Evolutionary conservation across 306 rosid genomes (phyloP), one percentile per base, ranked within the genome.

Genomic region (Rosa multiflora): DNA sequence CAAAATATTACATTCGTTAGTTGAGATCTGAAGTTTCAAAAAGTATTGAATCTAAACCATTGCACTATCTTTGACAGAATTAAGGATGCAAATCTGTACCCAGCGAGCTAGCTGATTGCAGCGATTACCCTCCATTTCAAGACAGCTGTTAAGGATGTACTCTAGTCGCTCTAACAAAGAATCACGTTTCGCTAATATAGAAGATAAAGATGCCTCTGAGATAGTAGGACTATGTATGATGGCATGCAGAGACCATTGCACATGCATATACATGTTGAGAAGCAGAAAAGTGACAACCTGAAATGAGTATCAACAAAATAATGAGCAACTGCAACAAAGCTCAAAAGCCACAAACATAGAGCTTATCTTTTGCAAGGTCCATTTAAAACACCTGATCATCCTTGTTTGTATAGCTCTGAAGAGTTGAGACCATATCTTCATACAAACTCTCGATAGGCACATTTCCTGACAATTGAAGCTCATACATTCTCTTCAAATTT

Each of bases 261-360:
- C 84, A 82, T 92, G 83, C 75, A 92, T 35, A 89, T 84, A 77
- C 90, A 88, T 73, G 89, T 92, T 95, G 81, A 85, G 90, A 80
- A 95, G 92, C 81, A 95, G 90, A 88, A 89, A 95, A 78, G 87
- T 81, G 78, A 91, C 86, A 84, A 92, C 98, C 99, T 95, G 91
- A 43, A 74, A 83, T 43, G 51, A 76, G 67, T 70, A 87, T 37
- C 79, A 88, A 77, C 69, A 79, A 80, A 55, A 55, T 81, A 83
- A 69, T 67, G n/a, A 78, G 56, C 64, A 81, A 82, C 80, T 51
- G 72, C 48, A 49, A 49, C 9, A 71, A 68, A 63, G 42, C 43
- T 67, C 55, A 18, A 44, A 29, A 62, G 71, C 78, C 3, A 78
- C 67, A 64, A 83, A 82, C 35, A 71, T 55, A 39, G 21, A 17